Evolutionary conservation across 1,139 yeast genomes (phyloP), one percentile per base, ranked within the genome.

Genomic region (Kodamaea fungicola): DNA sequence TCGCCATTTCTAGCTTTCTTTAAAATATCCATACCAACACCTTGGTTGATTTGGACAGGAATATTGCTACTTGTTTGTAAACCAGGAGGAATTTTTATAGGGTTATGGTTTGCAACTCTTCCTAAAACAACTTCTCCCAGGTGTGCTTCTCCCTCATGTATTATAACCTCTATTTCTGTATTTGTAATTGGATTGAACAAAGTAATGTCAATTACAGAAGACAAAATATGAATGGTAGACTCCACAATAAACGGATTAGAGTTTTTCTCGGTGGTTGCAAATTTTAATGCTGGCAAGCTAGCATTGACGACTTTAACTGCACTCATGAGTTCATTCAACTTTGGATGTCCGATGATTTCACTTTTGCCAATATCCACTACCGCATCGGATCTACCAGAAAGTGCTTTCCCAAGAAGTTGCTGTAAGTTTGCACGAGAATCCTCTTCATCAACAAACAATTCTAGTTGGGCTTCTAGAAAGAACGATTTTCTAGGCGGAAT

Each of bases 131-230:
- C 59, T 2, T 65, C 78, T 26, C 74, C 67, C 43, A 67, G 64
- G 3, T 59, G 56, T 0, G 82, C 83, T 35, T 60, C 64, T 2
- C 76, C 80, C 34, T 64, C 62, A 21, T 59, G 48, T 12, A 79
- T 54, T 12, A 58, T 59, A 5, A 74, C 55, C n/a, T 53, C 46
- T 1, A 74, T 52, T 12, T 64, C 71, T 7, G 62, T 51, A 44
- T 78, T 77, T 8, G 46, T 40, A 1, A 78, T 47, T 1, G 85
- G 85, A 43, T 79, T 79, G 51, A 51, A 75, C 1, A 78, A 57
- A 1, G 68, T 65, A 35, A 78, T 47, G 45, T 77, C 80, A 7
- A 76, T 65, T 37, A 76, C 78, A 0, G 80, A 72, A 2, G 71
- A 61, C 47, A 78, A 53, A 3, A 78, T 45, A 53, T 78, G 83